Evolutionary conservation across 768 basidiomycete genomes (phyloP).

Genomic region (Mycena latifolia): DNA sequence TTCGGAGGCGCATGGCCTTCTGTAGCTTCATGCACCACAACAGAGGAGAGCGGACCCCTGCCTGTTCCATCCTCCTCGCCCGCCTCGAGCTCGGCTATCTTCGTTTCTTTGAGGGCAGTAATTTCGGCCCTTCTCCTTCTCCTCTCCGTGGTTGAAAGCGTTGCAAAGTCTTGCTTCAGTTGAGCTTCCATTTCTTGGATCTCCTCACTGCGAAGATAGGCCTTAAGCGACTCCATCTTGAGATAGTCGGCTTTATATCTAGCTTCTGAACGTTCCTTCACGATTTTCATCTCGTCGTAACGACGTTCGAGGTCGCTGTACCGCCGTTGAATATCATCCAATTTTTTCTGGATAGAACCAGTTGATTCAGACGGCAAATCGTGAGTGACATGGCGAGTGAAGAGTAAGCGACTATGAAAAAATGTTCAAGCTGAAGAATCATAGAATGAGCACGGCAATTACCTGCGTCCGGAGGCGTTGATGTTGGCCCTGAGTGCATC

Average conservation of each 20-base stretch:
- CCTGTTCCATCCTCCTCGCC: slow-evolving; percentile 6
- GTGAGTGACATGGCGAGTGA: slow-evolving; percentile 7
- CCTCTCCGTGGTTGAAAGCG: slow-evolving; percentile 21
- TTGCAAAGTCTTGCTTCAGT: neutral
- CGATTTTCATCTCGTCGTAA: slow-evolving; percentile 26
- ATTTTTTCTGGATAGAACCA: slow-evolving; percentile 3
- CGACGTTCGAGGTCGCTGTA: slow-evolving; percentile 25
- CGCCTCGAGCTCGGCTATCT: slow-evolving; percentile 13
- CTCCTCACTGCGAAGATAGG: slow-evolving; percentile 12
- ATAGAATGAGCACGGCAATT: neutral
- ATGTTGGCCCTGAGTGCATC: slow-evolving; percentile 3
- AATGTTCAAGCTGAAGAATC: neutral
- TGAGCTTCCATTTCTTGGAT: slow-evolving; percentile 15
- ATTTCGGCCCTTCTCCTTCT: slow-evolving; percentile 17
- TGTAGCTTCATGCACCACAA: neutral
- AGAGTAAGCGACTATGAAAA: neutral
- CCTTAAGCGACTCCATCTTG: slow-evolving; percentile 4
- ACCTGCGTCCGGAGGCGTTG: slow-evolving; percentile 9
- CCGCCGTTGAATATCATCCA: slow-evolving; percentile 20
- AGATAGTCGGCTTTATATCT: slow-evolving; percentile 25
- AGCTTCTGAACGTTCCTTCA: slow-evolving; percentile 29
- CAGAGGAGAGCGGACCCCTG: neutral
- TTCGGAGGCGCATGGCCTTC: neutral
- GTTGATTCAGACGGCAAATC: slow-evolving; percentile 1
- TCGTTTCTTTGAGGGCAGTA: neutral